phyloP scores from a whole-genome alignment of 2,329 filamentous ascomycete species.

The Stromatinia cepivora region DNA sequence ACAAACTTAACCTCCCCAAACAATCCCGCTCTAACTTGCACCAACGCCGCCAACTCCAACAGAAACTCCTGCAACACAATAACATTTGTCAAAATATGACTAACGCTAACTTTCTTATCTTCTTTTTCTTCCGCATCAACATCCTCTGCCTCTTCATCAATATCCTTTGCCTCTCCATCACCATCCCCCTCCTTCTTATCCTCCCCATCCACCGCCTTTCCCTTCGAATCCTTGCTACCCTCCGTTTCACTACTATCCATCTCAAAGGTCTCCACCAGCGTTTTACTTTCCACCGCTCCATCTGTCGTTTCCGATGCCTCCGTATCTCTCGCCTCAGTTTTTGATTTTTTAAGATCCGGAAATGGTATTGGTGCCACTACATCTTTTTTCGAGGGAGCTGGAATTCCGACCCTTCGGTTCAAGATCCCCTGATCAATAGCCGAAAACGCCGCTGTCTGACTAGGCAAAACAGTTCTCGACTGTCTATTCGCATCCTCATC shows the following conservation, averaged over 20 bases:
- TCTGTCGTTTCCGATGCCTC: slow-evolving; percentile 6
- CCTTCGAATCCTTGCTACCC: neutral
- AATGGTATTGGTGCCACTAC: slow-evolving; percentile 52
- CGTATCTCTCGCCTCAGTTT: slow-evolving; percentile 32
- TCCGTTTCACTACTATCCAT: neutral
- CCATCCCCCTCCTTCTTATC: neutral
- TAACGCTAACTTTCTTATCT: slow-evolving; percentile 59
- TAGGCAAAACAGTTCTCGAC: slow-evolving; percentile 37
- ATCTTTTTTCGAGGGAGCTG: slow-evolving; percentile 40
- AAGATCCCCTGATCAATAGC: slow-evolving; percentile 64
- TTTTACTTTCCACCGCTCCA: slow-evolving; percentile 14
- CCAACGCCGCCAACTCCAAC: slow-evolving; percentile 71
- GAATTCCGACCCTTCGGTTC: slow-evolving; percentile 52
- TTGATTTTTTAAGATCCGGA: slow-evolving; percentile 43
- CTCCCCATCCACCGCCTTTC: slow-evolving; percentile 22
- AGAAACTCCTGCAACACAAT: slow-evolving; percentile 79
- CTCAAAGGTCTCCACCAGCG: neutral
- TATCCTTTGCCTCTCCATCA: neutral
- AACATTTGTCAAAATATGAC: slow-evolving; percentile 77
- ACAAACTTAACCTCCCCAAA: slow-evolving; percentile 74
- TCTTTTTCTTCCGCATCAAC: slow-evolving; percentile 35
- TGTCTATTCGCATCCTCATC: neutral
- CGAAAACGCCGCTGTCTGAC: slow-evolving; percentile 61
- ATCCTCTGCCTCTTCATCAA: slow-evolving; percentile 25
- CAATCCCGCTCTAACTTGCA: slow-evolving; percentile 72